Conservation (phyloP, 2,329 filamentous ascomycete species). For the Exserohilum rostratum region DNA sequence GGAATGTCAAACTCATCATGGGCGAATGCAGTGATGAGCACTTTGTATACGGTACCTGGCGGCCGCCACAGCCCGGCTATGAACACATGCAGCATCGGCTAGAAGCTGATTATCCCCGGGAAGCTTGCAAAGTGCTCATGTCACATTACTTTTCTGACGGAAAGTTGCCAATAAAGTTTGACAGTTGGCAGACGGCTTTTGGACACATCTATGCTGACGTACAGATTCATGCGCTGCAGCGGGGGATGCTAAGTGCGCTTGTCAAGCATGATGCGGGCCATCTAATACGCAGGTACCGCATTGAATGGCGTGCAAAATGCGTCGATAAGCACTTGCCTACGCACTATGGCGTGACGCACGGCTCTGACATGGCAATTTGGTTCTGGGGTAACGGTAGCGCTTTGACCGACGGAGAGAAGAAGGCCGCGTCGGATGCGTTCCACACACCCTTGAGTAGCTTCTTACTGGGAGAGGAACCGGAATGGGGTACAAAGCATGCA, state of each 20-base stretch:
- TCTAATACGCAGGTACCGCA: conserved; percentile 59
- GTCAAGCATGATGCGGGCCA: conserved; percentile 51
- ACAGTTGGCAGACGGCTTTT: conserved; percentile 60
- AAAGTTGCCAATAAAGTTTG: conserved; percentile 48
- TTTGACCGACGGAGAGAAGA: conserved; percentile 54
- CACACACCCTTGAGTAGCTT: conserved; percentile 50
- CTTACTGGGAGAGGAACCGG: conserved; percentile 48
- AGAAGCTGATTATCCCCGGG: conserved; percentile 59
- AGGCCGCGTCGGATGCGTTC: conserved; percentile 45
- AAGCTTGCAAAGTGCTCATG: conserved; percentile 53
- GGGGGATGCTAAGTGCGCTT: conserved; percentile 58
- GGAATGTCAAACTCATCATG: conserved; percentile 57
- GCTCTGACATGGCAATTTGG: conserved; percentile 61
- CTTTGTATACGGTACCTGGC: conserved; percentile 58
- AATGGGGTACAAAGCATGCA: conserved; percentile 48
- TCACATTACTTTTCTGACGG: conserved; percentile 52
- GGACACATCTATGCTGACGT: conserved; percentile 63
- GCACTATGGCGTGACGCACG: conserved; percentile 62
- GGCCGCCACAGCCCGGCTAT: conserved; percentile 53
- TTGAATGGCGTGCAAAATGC: conserved; percentile 60
- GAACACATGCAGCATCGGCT: conserved; percentile 54
- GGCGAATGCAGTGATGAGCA: conserved; percentile 63
- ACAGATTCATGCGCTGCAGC: conserved; percentile 60
- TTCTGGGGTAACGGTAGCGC: conserved; percentile 59
- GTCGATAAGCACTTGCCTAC: conserved; percentile 51